Evolutionary conservation across 306 rosid genomes (phyloP).

Genomic region (Vicia villosa): DNA sequence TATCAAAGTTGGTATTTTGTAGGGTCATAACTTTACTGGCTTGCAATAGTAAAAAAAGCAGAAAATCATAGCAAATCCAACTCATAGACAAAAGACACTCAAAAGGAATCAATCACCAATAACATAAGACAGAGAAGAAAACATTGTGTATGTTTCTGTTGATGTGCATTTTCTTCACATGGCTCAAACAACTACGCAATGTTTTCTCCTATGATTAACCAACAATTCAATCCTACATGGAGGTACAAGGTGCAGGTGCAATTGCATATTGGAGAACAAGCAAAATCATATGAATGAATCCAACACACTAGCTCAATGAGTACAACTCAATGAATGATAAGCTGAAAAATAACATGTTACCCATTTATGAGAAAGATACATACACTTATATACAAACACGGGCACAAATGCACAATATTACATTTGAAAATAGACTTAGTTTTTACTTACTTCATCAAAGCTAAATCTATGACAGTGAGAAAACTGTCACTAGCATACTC

Average conservation of each 20-base stretch:
- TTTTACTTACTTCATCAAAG: conserved; percentile 34
- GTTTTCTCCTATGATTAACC: neutral
- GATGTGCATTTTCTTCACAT: conserved; percentile 47
- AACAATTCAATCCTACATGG: neutral
- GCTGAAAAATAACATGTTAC: conserved; percentile 28
- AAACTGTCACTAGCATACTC: conserved; percentile 39
- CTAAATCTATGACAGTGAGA: conserved; percentile 26
- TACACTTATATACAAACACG: neutral
- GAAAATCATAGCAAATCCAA: conserved; percentile 8
- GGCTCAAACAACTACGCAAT: neutral
- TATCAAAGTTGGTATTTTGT: conserved; percentile 21
- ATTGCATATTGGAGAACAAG: neutral
- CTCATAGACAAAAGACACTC: conserved; percentile 11
- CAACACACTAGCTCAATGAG: neutral
- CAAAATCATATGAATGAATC: conserved; percentile 12
- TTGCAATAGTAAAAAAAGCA: conserved; percentile 23
- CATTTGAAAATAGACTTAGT: conserved; percentile 21
- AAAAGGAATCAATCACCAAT: conserved; percentile 16
- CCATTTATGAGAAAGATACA: conserved; percentile 38
- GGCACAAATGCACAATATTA: conserved; percentile 31
- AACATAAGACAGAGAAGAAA: conserved; percentile 21
- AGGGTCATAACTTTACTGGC: conserved; percentile 32
- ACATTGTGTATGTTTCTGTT: conserved; percentile 7
- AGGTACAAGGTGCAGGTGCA: neutral
- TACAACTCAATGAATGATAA: neutral